phyloP scores from a whole-genome alignment of 805 yeast species.

The Candida silvicultrix region DNA sequence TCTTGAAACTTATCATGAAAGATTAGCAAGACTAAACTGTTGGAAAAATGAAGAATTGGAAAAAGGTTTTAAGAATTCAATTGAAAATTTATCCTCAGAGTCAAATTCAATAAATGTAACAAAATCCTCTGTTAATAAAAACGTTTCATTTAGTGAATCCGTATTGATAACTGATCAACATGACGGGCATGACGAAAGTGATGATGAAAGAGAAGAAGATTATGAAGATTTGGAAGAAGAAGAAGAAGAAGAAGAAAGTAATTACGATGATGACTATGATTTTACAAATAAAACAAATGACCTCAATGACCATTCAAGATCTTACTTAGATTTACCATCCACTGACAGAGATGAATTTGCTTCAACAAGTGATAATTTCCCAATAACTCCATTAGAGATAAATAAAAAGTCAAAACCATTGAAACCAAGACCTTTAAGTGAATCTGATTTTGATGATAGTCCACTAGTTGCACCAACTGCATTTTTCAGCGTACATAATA shows the following conservation, averaged over 20 bases:
- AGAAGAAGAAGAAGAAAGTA: slow-evolving; percentile 1
- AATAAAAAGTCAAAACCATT: slow-evolving; percentile 9
- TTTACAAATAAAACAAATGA: neutral
- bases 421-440: slow-evolving; percentile 3
- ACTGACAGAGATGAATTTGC: neutral
- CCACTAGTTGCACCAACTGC: slow-evolving; percentile 23
- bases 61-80: slow-evolving; percentile 10
- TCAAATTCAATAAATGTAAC: neutral
- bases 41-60: slow-evolving; percentile 74
- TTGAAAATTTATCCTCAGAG: slow-evolving; percentile 1
- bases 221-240: slow-evolving; percentile 7
- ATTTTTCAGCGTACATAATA: slow-evolving; percentile 24
- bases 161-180: slow-evolving; percentile 9
- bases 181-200: slow-evolving; percentile 5
- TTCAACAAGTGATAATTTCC: slow-evolving; percentile 12
- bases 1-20: slow-evolving; percentile 83
- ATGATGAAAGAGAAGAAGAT: slow-evolving; percentile 11
- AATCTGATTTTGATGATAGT: slow-evolving; percentile 17
- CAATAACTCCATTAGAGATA: slow-evolving; percentile 17
- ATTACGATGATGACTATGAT: slow-evolving; percentile 19
- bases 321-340: neutral
- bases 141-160: slow-evolving; percentile 16
- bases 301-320: neutral
- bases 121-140: slow-evolving; percentile 3
- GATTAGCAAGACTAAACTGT: slow-evolving; percentile 87